These are phyloP conservation scores for Yamadazyma diddensiae DNA, from an alignment of 1,139 yeast species.

Conservation along the genomic window DNA sequence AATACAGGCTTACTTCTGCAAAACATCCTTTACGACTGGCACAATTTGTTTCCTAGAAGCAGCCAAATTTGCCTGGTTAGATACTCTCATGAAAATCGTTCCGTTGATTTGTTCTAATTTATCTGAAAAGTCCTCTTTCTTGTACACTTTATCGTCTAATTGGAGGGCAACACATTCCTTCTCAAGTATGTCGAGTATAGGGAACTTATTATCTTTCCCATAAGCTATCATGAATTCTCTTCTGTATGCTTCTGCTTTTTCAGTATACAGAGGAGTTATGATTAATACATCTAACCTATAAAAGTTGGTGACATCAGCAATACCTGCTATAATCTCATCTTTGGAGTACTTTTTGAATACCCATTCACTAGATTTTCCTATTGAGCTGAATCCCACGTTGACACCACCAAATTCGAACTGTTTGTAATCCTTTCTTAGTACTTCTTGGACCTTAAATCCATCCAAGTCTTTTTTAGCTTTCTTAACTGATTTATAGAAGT, in stretches of 20 bases:
- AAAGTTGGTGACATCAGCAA: constrained; percentile 32
- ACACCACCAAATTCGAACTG: constrained; percentile 52
- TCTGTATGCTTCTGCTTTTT: constrained; percentile 35
- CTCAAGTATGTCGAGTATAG: constrained; percentile 8
- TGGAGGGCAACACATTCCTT: constrained; percentile 6
- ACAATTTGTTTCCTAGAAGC: constrained; percentile 90
- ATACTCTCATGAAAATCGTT: constrained; percentile 24
- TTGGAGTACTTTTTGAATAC: constrained; percentile 31
- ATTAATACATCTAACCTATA: constrained; percentile 51
- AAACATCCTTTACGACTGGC: constrained; percentile 46
- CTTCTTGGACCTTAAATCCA: constrained; percentile 57
- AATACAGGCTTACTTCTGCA: constrained; percentile 15
- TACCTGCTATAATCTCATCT: constrained; percentile 35
- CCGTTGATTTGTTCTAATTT: constrained; percentile 24
- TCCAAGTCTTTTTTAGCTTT: constrained; percentile 59
- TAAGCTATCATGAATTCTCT: constrained; percentile 46
- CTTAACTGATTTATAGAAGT: constrained; percentile 41
- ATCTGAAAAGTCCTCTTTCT: constrained; percentile 16
- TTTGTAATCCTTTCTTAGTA: constrained; percentile 81
- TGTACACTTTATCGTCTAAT: constrained; percentile 22
- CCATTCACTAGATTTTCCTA: constrained; percentile 67
- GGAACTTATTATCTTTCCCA: constrained; percentile 6
- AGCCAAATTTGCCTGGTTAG: constrained; percentile 50
- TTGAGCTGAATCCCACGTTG: constrained; percentile 71
- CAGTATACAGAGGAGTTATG: constrained; percentile 60